Evolutionary conservation across 2,329 filamentous ascomycete species (phyloP), one percentile per base, ranked within the genome.

Genomic region (Aspergillus tamarii): DNA sequence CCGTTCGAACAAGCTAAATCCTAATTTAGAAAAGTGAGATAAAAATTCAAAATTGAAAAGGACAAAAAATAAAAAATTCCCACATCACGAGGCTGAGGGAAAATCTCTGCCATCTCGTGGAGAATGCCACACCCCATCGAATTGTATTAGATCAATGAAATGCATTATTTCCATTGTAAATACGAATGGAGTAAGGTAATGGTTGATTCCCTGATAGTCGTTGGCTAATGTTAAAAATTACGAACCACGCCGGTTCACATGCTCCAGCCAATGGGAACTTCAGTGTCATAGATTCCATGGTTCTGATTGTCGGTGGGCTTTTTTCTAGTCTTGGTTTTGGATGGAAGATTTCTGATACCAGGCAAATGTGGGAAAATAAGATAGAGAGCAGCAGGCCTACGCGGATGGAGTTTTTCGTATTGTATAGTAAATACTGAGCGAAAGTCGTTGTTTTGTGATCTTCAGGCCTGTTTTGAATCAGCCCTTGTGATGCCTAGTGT

Each of bases 261-360:
- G 6, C 21, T 48, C 64, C 56, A 57, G 45, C 66, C 66, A 68
- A 68, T 67, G 32, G 50, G 19, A 53, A 32, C 23, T 26, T 50
- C 46, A 59, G 39, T 41, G 36, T 26, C 57, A 28, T 23, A 52
- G 55, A 55, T 65, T 63, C 65, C 65, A 68, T 65, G 58, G 61
- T 61, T 60, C 62, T 41, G 56, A 61, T 59, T 61, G 46, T 41
- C 19, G 52, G 63, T 64, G 63, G 63, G 60, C 34, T 52, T 19
- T 26, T 41, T 26, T 19, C 26, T 55, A 55, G 36, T 30, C 26
- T 50, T 39, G 48, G 28, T 52, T 53, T 53, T 34, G 16, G 16
- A n/a, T 11, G 30, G 28, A 12, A 21, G 12, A 5, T 28, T 23
- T 48, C 23, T 26, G 23, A 26, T 30, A 48, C 8, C 7, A 50